Evolutionary conservation across 441 rosid genomes (phyloP).

Genomic region (Corymbia citriodora): DNA sequence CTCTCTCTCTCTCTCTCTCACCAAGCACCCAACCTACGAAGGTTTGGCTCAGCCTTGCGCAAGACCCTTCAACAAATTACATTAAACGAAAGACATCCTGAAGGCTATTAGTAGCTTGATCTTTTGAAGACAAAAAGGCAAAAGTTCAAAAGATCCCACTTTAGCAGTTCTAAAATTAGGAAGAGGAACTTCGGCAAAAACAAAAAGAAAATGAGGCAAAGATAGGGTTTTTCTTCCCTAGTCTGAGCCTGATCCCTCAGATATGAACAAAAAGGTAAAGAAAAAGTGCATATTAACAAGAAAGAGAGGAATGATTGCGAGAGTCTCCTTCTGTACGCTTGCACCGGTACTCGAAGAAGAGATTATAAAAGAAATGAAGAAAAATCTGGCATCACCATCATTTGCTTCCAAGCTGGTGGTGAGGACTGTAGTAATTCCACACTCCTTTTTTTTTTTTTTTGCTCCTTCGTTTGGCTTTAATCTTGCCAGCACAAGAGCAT

Average conservation of each 20-base stretch:
- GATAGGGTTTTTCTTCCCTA: not conserved
- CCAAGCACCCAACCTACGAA: not conserved
- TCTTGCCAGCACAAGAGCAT: slow-evolving; percentile 4
- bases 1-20: not conserved
- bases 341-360: not conserved
- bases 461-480: not conserved
- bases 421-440: not conserved
- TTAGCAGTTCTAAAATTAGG: not conserved
- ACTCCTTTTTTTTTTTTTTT: not conserved
- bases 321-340: not conserved
- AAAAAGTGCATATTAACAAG: not conserved
- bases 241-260: not conserved
- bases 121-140: not conserved
- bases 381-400: not conserved
- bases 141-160: not conserved
- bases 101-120: not conserved
- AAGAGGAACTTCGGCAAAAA: not conserved
- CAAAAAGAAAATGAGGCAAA: not conserved
- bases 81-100: not conserved
- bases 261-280: not conserved
- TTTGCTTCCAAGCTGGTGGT: not conserved
- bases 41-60: not conserved
- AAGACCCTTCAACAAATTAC: not conserved
- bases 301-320: not conserved
- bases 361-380: not conserved